These are phyloP conservation scores for Trametes gibbosa DNA, from an alignment of 768 basidiomycete species.

Conservation along the genomic window DNA sequence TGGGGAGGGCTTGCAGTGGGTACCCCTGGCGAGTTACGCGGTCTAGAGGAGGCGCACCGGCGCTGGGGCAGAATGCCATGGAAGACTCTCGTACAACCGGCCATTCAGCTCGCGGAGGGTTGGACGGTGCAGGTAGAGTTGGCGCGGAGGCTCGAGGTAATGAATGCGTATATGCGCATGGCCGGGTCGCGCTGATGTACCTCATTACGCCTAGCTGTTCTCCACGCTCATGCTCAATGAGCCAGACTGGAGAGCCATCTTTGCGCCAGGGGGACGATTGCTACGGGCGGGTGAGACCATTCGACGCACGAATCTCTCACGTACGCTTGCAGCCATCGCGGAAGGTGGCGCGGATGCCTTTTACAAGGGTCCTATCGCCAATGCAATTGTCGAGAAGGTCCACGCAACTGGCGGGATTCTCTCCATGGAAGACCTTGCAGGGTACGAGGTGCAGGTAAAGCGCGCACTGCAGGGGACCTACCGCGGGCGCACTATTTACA, in stretches of 20 bases:
- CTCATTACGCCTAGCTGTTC: slow-evolving; percentile 34
- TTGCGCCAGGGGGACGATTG: slow-evolving; percentile 73
- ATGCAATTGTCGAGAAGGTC: slow-evolving; percentile 72
- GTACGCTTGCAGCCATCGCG: slow-evolving; percentile 73
- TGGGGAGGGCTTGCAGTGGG: slow-evolving; percentile 86
- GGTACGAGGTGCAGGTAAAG: slow-evolving; percentile 65
- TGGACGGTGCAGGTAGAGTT: slow-evolving; percentile 82
- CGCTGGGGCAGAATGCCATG: slow-evolving; percentile 84
- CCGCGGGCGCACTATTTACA: slow-evolving; percentile 76
- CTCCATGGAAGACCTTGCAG: slow-evolving; percentile 66
- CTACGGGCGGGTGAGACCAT: slow-evolving; percentile 76
- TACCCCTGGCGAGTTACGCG: slow-evolving; percentile 88
- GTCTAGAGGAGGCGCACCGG: slow-evolving; percentile 78
- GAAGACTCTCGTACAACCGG: slow-evolving; percentile 74
- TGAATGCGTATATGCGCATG: not conserved
- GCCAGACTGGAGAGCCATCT: slow-evolving; percentile 79
- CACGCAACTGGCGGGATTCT: slow-evolving; percentile 75
- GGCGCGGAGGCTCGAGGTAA: slow-evolving; percentile 65
- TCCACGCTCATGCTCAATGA: slow-evolving; percentile 57
- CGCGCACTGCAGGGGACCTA: slow-evolving; percentile 80
- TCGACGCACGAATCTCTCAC: slow-evolving; percentile 68
- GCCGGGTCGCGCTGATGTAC: not conserved
- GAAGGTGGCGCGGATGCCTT: slow-evolving; percentile 76
- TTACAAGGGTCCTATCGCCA: slow-evolving; percentile 84
- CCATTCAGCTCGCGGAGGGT: slow-evolving; percentile 67